phyloP scores from a whole-genome alignment of 1,284 basidiomycete species.

The Cerrena zonata region DNA sequence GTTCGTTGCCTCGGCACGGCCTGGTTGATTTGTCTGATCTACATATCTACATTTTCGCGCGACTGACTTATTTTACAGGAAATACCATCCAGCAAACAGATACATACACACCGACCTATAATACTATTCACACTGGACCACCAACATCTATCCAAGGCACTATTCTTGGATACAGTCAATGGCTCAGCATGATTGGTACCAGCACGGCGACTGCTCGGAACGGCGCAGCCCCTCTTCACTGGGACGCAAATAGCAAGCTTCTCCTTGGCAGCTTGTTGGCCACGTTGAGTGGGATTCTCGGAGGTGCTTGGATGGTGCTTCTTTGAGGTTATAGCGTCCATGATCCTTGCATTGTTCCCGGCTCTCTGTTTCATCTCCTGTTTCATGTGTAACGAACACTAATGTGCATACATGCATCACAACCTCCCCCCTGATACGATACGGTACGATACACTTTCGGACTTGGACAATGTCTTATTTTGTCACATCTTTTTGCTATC shows the following conservation, averaged over 20 bases:
- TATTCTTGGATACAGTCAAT: slow-evolving; percentile 48
- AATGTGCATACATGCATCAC: too few relatives aligned
- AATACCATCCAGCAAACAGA: slow-evolving; percentile 39
- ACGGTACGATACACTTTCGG: too few relatives aligned
- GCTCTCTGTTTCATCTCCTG: too few relatives aligned
- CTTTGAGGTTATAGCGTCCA: too few relatives aligned
- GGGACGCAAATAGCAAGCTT: background rate
- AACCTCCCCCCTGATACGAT: too few relatives aligned
- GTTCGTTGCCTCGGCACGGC: too few relatives aligned
- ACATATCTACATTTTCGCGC: background rate
- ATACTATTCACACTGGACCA: slow-evolving; percentile 26
- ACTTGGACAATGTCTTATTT: too few relatives aligned
- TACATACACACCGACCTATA: slow-evolving; percentile 54
- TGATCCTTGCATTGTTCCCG: too few relatives aligned
- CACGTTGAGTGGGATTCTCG: slow-evolving; percentile 25
- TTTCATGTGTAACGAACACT: too few relatives aligned
- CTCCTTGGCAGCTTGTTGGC: background rate
- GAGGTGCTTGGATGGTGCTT: slow-evolving; percentile 28
- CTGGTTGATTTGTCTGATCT: too few relatives aligned
- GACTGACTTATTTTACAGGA: slow-evolving; percentile 14
- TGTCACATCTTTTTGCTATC: too few relatives aligned
- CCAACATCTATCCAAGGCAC: slow-evolving; percentile 44
- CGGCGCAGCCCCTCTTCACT: slow-evolving; percentile 1
- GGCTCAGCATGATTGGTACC: slow-evolving; percentile 41
- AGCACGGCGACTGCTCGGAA: slow-evolving; percentile 23